These are phyloP conservation scores for Fusarium pseudoanthophilum DNA, from an alignment of 2,329 filamentous ascomycete genomes.

Conservation along the genomic window DNA sequence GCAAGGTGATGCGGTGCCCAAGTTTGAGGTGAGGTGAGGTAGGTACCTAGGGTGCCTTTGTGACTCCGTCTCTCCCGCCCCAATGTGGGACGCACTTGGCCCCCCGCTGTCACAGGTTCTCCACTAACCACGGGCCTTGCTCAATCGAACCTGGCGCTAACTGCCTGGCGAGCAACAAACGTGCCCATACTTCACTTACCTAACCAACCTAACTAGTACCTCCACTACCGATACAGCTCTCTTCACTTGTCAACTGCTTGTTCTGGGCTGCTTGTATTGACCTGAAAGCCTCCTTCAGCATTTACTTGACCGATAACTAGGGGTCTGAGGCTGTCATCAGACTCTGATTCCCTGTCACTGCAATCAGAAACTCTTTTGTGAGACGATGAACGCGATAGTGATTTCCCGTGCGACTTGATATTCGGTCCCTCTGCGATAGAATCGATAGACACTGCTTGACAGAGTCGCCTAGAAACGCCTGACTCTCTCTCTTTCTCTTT, in stretches of 20 bases:
- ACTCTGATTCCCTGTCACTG: background rate
- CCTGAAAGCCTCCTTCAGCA: background rate
- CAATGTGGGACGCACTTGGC: constrained; percentile 27
- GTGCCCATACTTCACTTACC: constrained; percentile 11
- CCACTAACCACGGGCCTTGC: constrained; percentile 20
- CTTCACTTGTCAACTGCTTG: constrained; percentile 6
- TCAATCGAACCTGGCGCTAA: constrained; percentile 31
- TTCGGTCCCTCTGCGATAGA: constrained; percentile 26
- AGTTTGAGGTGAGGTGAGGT: constrained; percentile 8
- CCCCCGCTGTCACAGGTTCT: constrained; percentile 17
- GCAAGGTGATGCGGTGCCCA: background rate
- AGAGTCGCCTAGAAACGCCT: constrained; percentile 5
- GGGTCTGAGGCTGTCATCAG: background rate
- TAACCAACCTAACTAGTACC: background rate
- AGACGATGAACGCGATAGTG: constrained; percentile 28
- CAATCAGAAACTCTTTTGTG: constrained; percentile 8
- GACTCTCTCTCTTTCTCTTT: background rate
- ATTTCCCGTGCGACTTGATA: constrained; percentile 31
- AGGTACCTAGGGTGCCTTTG: background rate
- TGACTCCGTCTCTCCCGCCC: constrained; percentile 29
- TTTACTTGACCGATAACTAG: background rate
- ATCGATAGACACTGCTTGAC: constrained; percentile 15
- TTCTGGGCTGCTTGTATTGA: background rate
- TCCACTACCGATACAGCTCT: constrained; percentile 1
- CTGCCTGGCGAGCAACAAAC: constrained; percentile 14